Conservation (phyloP, 805 yeast species). For the Sugiyamaella chiloensis region DNA sequence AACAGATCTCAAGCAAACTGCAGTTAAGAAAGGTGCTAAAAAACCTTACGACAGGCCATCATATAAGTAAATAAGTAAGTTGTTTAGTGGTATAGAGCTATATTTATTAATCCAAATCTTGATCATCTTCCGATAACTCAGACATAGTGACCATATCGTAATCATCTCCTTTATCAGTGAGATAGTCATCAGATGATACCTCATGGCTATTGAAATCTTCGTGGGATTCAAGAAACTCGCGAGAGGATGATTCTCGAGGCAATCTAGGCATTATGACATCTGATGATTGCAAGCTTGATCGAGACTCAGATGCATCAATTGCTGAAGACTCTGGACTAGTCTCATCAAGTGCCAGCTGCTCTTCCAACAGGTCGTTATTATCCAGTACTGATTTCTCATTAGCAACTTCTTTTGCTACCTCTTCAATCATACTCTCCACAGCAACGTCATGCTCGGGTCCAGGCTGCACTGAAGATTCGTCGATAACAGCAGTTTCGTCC, state of each 20-base stretch:
- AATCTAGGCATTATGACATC: conserved; percentile 6
- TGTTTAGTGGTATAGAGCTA: background rate
- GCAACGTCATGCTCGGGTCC: background rate
- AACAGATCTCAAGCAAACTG: conserved; percentile 21
- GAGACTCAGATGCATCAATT: background rate
- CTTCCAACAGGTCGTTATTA: background rate
- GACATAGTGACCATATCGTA: conserved; percentile 14
- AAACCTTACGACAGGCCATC: conserved; percentile 10
- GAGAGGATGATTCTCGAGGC: conserved; percentile 1
- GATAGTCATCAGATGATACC: background rate
- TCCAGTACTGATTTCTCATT: background rate
- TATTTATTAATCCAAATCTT: background rate
- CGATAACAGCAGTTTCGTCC: background rate
- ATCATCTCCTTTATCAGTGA: conserved; percentile 10
- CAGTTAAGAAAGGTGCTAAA: background rate
- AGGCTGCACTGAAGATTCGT: background rate
- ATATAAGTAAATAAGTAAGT: background rate
- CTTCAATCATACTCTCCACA: background rate
- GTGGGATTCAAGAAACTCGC: background rate
- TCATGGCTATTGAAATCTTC: background rate
- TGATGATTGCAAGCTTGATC: conserved; percentile 3
- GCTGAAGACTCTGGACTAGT: background rate
- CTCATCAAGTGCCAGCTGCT: background rate
- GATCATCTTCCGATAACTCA: conserved; percentile 13
- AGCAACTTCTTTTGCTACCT: background rate